Conservation (phyloP, 345 rosid species). For the Salix suchowensis region DNA sequence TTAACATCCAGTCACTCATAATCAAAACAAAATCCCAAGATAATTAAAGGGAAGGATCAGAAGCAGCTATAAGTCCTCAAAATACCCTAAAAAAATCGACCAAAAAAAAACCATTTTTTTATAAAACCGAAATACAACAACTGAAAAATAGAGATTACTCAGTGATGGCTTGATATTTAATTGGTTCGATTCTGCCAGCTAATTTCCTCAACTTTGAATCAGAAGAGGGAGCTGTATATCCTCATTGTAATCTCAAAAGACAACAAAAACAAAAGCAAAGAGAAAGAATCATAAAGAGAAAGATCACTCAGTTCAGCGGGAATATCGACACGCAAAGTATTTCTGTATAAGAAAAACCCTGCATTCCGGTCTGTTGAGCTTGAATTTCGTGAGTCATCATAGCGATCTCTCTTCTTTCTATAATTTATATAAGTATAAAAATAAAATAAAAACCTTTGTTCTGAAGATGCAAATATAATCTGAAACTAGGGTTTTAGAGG, state of each 20-base stretch:
- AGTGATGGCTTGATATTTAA: conserved; percentile 35
- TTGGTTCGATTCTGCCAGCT: conserved; percentile 79
- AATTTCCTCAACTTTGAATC: conserved; percentile 40
- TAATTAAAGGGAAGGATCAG: conserved; percentile 17
- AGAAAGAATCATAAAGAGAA: conserved; percentile 9
- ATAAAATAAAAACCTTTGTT: neutral
- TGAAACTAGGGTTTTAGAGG: neutral
- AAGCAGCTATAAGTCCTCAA: conserved; percentile 55
- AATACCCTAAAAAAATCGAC: conserved; percentile 11
- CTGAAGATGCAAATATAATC: neutral
- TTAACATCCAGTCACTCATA: neutral
- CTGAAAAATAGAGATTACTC: conserved; percentile 34
- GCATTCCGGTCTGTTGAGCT: conserved; percentile 99
- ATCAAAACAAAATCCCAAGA: neutral
- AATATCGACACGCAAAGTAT: conserved; percentile 64
- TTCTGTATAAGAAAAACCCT: conserved; percentile 39
- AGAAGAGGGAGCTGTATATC: conserved; percentile 69
- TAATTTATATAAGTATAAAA: neutral
- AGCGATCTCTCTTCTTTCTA: conserved; percentile 29
- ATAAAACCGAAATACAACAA: too few species aligned
- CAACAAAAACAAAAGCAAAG: neutral
- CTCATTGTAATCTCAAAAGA: conserved; percentile 38
- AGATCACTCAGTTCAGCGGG: conserved; percentile 81
- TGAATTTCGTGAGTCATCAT: conserved; percentile 77
- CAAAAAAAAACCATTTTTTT: neutral